These are phyloP conservation scores for Alternaria burnsii DNA, from an alignment of 2,329 filamentous ascomycete genomes.

Conservation along the genomic window DNA sequence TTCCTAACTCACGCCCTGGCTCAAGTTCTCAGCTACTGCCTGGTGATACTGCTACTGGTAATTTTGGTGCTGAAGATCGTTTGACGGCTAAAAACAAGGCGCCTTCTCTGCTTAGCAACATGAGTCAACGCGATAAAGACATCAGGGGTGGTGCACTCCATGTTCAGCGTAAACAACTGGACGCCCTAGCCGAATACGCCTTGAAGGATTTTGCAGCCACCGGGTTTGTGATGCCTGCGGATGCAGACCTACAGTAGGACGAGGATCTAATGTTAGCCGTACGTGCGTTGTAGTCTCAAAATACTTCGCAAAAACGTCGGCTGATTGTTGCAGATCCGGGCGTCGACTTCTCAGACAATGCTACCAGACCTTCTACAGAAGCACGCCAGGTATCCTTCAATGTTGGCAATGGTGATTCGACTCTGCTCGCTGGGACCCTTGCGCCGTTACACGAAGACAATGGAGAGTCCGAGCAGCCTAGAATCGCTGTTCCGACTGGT, in stretches of 20 bases:
- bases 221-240: constrained; percentile 59
- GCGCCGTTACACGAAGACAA: background rate
- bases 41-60: constrained; percentile 14
- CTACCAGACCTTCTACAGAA: background rate
- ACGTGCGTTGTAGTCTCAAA: background rate
- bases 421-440: background rate
- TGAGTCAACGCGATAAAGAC: constrained; percentile 50
- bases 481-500: background rate
- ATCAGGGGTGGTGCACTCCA: constrained; percentile 54
- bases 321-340: background rate
- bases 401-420: background rate
- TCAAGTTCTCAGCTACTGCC: constrained; percentile 15
- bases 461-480: background rate
- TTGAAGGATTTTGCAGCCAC: constrained; percentile 55
- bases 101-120: constrained; percentile 47
- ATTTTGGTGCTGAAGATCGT: constrained; percentile 14
- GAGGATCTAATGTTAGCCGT: background rate
- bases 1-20: constrained; percentile 10
- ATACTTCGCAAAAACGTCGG: background rate
- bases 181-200: constrained; percentile 56
- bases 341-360: background rate
- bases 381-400: background rate
- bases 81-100: constrained; percentile 28
- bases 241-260: constrained; percentile 46
- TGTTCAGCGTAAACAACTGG: constrained; percentile 59